Percentiles rank a stretch among this genome's conserved stretches.
These are phyloP conservation scores for Colletotrichum tabaci DNA, from an alignment of 2,329 filamentous ascomycete genomes.

Conservation along the genomic window DNA sequence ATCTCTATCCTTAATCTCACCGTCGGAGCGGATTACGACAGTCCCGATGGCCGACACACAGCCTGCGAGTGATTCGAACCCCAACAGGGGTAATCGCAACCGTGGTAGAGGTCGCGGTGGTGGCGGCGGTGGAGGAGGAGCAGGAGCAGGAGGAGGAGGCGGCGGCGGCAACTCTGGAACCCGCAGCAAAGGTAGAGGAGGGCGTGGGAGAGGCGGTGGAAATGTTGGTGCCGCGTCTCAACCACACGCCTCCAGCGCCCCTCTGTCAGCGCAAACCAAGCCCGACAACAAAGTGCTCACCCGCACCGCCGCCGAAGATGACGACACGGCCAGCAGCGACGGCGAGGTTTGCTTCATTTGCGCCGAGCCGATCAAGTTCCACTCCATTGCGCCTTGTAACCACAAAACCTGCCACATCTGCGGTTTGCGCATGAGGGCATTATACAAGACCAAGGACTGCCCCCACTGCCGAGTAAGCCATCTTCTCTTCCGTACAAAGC, in stretches of 20 bases:
- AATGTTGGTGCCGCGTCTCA: conserved; percentile 28
- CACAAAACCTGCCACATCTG: conserved; percentile 98
- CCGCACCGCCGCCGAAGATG: conserved; percentile 47
- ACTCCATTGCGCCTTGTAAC: conserved; percentile 93
- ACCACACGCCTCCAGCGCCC: conserved; percentile 11
- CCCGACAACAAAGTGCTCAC: conserved; percentile 42
- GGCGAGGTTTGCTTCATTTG: conserved; percentile 98
- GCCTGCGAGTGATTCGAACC: conserved; percentile 29
- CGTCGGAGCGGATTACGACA: not conserved
- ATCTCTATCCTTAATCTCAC: not conserved
- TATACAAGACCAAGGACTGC: conserved; percentile 97
- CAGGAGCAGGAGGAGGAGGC: conserved; percentile 49
- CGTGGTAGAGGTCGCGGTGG: conserved; percentile 44
- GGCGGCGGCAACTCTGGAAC: conserved; percentile 15
- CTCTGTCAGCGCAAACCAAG: conserved; percentile 10
- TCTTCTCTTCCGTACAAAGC: not conserved
- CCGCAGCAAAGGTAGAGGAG: conserved; percentile 35
- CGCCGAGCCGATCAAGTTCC: conserved; percentile 89
- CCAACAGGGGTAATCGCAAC: conserved; percentile 39
- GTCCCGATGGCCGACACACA: conserved; percentile 31
- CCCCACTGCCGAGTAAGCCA: conserved; percentile 88
- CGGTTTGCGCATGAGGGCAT: conserved; percentile 87
- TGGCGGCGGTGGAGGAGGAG: conserved; percentile 48
- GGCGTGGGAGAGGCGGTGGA: conserved; percentile 44
- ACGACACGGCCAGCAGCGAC: conserved; percentile 66